Conservation (phyloP, 306 rosid species). For the Acacia melanoxylon region DNA sequence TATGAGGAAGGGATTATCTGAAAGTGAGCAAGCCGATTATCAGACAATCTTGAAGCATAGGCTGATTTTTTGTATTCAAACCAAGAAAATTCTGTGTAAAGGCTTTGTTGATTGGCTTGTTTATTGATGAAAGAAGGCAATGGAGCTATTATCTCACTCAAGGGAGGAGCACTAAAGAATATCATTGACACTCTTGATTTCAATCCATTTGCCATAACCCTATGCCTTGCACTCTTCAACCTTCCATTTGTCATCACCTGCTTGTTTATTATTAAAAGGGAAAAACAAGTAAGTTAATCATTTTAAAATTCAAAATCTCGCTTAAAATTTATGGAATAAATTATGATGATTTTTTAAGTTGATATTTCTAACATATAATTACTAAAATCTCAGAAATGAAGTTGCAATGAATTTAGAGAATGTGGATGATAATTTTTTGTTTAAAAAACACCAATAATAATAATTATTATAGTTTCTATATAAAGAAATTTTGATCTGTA, state of each 20-base stretch:
- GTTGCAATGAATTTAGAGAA: not conserved
- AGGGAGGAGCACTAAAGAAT: slow-evolving; percentile 72
- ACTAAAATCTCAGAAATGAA: not conserved
- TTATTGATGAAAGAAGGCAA: slow-evolving; percentile 53
- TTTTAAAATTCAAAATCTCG: not conserved
- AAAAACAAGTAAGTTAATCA: not conserved
- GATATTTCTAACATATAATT: too few relatives aligned
- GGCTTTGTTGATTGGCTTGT: slow-evolving; percentile 57
- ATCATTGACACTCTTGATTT: slow-evolving; percentile 83
- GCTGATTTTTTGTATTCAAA: slow-evolving; percentile 67
- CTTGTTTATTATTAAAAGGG: not conserved
- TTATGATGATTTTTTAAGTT: not conserved
- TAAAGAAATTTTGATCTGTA: not conserved
- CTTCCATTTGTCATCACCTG: slow-evolving; percentile 89
- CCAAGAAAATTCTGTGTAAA: slow-evolving; percentile 87
- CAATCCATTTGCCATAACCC: slow-evolving; percentile 64
- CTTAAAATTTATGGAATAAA: not conserved
- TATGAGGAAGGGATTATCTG: slow-evolving; percentile 47
- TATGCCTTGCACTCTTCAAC: slow-evolving; percentile 74
- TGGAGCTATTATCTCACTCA: slow-evolving; percentile 70
- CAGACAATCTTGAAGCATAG: slow-evolving; percentile 57
- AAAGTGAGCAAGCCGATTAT: slow-evolving; percentile 69
- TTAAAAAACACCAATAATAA: not conserved
- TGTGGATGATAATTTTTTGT: too few relatives aligned
- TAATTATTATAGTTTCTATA: not conserved